Base-by-base conservation (phyloP, 129 eudicot species). In the Arctium minus region DNA sequence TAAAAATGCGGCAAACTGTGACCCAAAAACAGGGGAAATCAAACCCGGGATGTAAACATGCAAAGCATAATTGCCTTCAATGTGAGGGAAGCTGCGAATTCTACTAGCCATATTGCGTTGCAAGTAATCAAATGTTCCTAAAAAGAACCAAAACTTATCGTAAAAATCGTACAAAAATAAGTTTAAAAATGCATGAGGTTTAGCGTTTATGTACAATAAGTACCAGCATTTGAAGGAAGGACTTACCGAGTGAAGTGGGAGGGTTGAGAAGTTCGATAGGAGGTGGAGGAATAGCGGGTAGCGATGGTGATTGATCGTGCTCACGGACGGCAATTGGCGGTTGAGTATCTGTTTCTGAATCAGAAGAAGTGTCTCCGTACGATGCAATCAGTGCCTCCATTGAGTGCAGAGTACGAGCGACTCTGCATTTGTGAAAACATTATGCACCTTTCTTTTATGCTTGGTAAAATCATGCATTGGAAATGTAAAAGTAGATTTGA, bases 21-120 rank as follows among this genome's bases (percentile, higher is more conserved):
- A 50, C 1, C 1, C 27, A 17, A 62, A 62, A 73, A 72, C 36
- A 38, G 30, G 39, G 46, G 33, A 72, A 75, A 65, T 5, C 2
- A 60, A 17, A 93, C 99, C 97, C 81, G 99, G 99, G 65, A 93
- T 96, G 79, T 89, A 96, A 50, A 96, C 95, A 84, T 96, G 99
- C 27, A 96, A 83, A 70, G 99, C 99, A 44, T 80, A 96, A 81
- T 96, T 96, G 22, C 99, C 98, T 8, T 96, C 88, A 5, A 96
- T 90, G 74, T 96, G 99, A 72, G 95, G 97, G 80, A 96, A 96
- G 85, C 89, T 88, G 78, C 99, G 91, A 75, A 91, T 89, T 72
- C 99, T 87, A 83, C 77, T 85, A n/a, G 83, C 75, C 31, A 74
- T 76, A 42, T 74, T 80, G 7, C 78, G 75, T 81, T 84, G 84